A percentile compares a stretch with the other conserved stretches of the same genome.
phyloP scores from a whole-genome alignment of 2,329 filamentous ascomycete species.

The Microdochium bolleyi region DNA sequence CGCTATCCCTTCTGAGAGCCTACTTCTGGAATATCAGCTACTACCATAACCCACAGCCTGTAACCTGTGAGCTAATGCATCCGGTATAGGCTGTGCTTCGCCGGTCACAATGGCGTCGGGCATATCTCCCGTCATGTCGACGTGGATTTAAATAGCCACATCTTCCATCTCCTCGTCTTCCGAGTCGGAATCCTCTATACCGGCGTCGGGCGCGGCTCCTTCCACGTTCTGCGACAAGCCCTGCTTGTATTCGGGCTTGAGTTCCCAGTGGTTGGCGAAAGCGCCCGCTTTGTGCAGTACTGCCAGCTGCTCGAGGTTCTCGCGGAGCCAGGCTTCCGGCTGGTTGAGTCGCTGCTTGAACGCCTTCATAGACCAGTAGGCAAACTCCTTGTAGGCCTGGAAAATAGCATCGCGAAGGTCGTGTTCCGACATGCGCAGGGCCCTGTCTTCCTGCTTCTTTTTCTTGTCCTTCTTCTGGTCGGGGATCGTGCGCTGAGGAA shows the following conservation, averaged over 20 bases:
- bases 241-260: conserved; percentile 62
- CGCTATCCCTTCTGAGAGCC: no score
- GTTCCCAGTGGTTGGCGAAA: conserved; percentile 79
- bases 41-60: no score
- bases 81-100: no score
- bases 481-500: conserved; percentile 11
- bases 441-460: conserved; percentile 47
- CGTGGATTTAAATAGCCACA: conserved; percentile 28
- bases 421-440: conserved; percentile 81
- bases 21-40: no score
- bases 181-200: conserved; percentile 42
- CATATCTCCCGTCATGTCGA: not conserved
- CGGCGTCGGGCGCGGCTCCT: conserved; percentile 34
- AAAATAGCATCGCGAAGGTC: conserved; percentile 83
- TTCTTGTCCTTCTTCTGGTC: conserved; percentile 60
- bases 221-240: conserved; percentile 44
- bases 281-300: conserved; percentile 74
- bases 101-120: no score
- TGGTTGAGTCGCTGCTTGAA: conserved; percentile 72
- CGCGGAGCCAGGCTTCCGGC: conserved; percentile 87
- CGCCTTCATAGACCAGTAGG: conserved; percentile 90
- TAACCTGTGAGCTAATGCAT: no score
- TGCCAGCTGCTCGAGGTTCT: conserved; percentile 76
- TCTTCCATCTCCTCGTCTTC: conserved; percentile 74
- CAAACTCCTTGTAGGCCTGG: conserved; percentile 73